Percentiles rank a stretch among this genome's conserved stretches.
These are phyloP conservation scores for Cicer pinnatifidum DNA, from an alignment of 306 rosid genomes.

Conservation along the genomic window DNA sequence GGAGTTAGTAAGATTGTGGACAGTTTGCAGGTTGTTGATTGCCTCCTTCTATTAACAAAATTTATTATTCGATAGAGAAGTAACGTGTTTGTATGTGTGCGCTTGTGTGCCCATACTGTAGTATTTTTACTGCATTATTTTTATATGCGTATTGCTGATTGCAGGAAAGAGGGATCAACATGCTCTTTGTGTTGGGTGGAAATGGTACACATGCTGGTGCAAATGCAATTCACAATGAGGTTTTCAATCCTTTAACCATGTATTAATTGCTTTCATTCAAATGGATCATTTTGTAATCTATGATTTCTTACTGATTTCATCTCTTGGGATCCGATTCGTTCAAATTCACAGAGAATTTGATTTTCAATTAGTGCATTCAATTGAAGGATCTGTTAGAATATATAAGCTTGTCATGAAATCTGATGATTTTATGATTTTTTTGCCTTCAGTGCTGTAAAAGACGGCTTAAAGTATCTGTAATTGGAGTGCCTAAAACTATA, in stretches of 20 bases:
- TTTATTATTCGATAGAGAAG: constrained; percentile 24
- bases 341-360: constrained; percentile 7
- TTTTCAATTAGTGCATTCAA: too few species aligned
- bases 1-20: constrained; percentile 75
- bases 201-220: constrained; percentile 99
- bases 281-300: constrained; percentile 34
- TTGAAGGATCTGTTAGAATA: not conserved
- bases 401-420: constrained; percentile 14
- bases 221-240: constrained; percentile 92
- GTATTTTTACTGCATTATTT: constrained; percentile 26
- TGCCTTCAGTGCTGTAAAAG: constrained; percentile 73
- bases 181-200: constrained; percentile 98
- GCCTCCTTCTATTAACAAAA: constrained; percentile 29
- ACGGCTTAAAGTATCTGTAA: constrained; percentile 71
- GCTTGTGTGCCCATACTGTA: not conserved
- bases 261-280: constrained; percentile 27
- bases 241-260: constrained; percentile 47
- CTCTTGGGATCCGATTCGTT: constrained; percentile 33
- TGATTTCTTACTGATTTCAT: not conserved
- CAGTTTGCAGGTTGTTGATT: constrained; percentile 64
- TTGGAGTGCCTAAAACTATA: constrained; percentile 96
- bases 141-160: constrained; percentile 40
- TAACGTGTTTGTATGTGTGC: not conserved
- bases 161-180: constrained; percentile 91
- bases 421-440: constrained; percentile 30